Evolutionary conservation across 129 eudicot genomes (phyloP).

Genomic region (Deinandra increscens): DNA sequence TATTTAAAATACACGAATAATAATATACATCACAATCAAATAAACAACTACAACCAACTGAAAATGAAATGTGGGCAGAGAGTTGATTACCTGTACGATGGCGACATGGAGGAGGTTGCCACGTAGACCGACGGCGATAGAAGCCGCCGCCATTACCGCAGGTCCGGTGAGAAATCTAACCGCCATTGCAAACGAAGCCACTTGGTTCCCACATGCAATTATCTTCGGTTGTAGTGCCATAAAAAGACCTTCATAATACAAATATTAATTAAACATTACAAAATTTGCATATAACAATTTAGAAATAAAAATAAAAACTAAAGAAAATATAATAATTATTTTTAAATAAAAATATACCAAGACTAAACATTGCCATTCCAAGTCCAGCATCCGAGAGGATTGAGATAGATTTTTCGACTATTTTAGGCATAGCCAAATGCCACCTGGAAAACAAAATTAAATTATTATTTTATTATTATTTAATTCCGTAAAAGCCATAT

Average conservation of each 20-base stretch:
- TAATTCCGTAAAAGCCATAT: not conserved
- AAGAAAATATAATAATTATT: not conserved
- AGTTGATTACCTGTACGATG: constrained; percentile 71
- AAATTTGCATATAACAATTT: not conserved
- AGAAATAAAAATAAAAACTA: not conserved
- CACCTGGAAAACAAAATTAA: constrained; percentile 48
- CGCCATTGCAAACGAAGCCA: constrained; percentile 93
- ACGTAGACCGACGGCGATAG: constrained; percentile 85
- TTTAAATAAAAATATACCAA: constrained; percentile 45
- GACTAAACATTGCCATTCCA: constrained; percentile 99
- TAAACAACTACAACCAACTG: not conserved
- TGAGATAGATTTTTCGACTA: constrained; percentile 61
- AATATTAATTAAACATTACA: not conserved
- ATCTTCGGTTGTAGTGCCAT: constrained; percentile 99
- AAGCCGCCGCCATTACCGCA: constrained; percentile 94
- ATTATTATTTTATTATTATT: not conserved
- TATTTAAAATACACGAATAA: too few relatives aligned
- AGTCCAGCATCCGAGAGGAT: constrained; percentile 97
- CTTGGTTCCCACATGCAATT: constrained; percentile 86
- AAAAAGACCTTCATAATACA: constrained; percentile 60
- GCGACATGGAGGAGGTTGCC: constrained; percentile 83
- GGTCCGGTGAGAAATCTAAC: constrained; percentile 97
- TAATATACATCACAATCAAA: not conserved
- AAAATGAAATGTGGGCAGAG: constrained; percentile 1
- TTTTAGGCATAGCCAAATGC: constrained; percentile 80